A percentile compares a stretch with the other conserved stretches of the same genome.
phyloP scores from a whole-genome alignment of 257 asterid species.

The Ilex asprella region DNA sequence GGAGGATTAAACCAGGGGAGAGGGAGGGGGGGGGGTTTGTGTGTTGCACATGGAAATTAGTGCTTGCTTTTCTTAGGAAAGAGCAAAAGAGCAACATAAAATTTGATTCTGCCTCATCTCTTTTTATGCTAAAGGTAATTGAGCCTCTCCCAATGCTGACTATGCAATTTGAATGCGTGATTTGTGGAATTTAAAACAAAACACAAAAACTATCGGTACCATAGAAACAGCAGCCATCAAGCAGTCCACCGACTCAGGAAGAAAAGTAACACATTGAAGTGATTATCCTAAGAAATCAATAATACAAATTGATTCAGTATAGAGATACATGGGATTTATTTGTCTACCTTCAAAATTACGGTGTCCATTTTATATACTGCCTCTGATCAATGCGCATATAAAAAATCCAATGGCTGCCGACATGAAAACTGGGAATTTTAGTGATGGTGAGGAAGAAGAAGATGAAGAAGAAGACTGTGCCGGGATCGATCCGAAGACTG shows the following conservation, averaged over 20 bases:
- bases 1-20: too few relatives aligned
- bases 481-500: slow-evolving; percentile 67
- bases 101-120: neutral
- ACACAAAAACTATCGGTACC: neutral
- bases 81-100: neutral
- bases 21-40: too few relatives aligned
- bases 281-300: neutral
- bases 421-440: slow-evolving; percentile 18
- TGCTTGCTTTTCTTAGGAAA: neutral
- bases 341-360: neutral
- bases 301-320: neutral
- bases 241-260: too few relatives aligned
- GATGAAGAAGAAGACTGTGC: slow-evolving; percentile 27
- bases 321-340: neutral
- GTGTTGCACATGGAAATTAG: neutral
- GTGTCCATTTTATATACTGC: neutral
- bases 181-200: too few relatives aligned
- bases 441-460: slow-evolving; percentile 21
- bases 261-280: neutral
- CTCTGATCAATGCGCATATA: neutral
- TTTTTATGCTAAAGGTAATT: too few relatives aligned
- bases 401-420: slow-evolving; percentile 27
- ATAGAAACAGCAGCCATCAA: too few relatives aligned
- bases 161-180: neutral
- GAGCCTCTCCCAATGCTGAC: neutral